These are phyloP conservation scores for Sphagnum fallax DNA, from an alignment of 228 moss, liverwort and hornwort genomes.

Conservation along the genomic window DNA sequence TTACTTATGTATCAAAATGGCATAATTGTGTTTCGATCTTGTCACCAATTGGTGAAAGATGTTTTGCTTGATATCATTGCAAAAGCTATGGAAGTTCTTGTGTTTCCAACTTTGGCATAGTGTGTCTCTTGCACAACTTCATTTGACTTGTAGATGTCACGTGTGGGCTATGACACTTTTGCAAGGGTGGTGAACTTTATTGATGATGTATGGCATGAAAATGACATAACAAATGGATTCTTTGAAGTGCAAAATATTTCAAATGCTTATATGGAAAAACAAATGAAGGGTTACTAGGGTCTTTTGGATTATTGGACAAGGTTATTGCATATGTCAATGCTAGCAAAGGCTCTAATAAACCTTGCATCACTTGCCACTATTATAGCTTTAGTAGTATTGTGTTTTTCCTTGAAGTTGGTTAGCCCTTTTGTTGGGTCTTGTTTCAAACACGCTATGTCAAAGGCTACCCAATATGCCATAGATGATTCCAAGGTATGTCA, in stretches of 20 bases:
- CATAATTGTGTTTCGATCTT: constrained; percentile 40
- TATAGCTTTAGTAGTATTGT: constrained; percentile 25
- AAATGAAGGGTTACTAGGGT: constrained; percentile 29
- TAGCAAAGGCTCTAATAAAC: constrained; percentile 7
- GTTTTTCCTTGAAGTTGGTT: constrained; percentile 27
- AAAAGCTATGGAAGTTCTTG: constrained; percentile 37
- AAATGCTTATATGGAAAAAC: constrained; percentile 22
- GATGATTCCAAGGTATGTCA: constrained; percentile 24
- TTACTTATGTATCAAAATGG: constrained; percentile 38
- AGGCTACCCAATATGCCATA: not conserved
- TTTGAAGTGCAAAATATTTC: constrained; percentile 38
- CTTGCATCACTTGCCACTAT: not conserved
- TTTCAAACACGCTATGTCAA: constrained; percentile 24
- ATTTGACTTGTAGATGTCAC: constrained; percentile 42
- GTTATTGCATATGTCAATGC: constrained; percentile 32
- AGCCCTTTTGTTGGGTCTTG: constrained; percentile 33
- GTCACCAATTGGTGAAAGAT: constrained; percentile 36
- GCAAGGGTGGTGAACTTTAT: constrained; percentile 45
- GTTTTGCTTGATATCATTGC: constrained; percentile 44
- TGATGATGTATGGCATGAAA: constrained; percentile 33
- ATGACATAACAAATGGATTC: constrained; percentile 39
- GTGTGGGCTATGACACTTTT: constrained; percentile 26
- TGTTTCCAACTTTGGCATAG: constrained; percentile 31
- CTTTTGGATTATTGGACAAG: constrained; percentile 33
- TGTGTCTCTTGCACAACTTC: constrained; percentile 30